Evolutionary conservation across 805 yeast genomes (phyloP), one percentile per base, ranked within the genome.

Genomic region (Kodamaea jinghongensis): DNA sequence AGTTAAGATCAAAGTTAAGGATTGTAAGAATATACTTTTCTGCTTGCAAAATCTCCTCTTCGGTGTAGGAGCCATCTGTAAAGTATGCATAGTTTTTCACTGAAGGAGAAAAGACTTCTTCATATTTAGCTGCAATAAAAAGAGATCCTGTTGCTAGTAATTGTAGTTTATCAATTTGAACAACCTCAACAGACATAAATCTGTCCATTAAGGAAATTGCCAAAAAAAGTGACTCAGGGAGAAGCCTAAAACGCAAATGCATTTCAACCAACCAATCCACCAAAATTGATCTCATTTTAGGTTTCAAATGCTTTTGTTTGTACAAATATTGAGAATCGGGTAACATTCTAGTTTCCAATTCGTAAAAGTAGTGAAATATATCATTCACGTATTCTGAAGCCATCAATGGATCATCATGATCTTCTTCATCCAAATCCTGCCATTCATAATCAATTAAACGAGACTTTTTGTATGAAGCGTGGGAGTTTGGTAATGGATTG

Each of bases 251-350:
- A 58, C 86, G 76, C 49, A 80, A 70, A 65, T 88, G 96, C 58
- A 89, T 90, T 57, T 87, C 95, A 8, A 87, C 87, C 49, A 89
- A 71, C 97, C 97, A 89, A 63, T 90, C 96, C n/a, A 89, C 87
- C 43, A 89, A 67, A 38, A 89, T 85, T 6, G 88, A 81, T 49
- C 97, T 76, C 85, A 86, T 84, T 45, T 79, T 77, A 41, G 96
- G 95, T 52, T 83, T 79, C 50, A 87, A 62, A 44, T 79, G 79
- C 36, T 76, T 73, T 58, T 82, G 86, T 61, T 79, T 73, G 45
- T 65, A 70, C 27, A 86, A 62, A 57, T 86, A 86, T 48, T 78
- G 75, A n/a, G 83, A 62, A 48, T 78, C 82, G 2, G 89, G 96
- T 54, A 86, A 67, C 34, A 91, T 86, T 53, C 76, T 73, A 32